Evolutionary conservation across 805 yeast genomes (phyloP).

Genomic region (Saturnispora zaruensis): DNA sequence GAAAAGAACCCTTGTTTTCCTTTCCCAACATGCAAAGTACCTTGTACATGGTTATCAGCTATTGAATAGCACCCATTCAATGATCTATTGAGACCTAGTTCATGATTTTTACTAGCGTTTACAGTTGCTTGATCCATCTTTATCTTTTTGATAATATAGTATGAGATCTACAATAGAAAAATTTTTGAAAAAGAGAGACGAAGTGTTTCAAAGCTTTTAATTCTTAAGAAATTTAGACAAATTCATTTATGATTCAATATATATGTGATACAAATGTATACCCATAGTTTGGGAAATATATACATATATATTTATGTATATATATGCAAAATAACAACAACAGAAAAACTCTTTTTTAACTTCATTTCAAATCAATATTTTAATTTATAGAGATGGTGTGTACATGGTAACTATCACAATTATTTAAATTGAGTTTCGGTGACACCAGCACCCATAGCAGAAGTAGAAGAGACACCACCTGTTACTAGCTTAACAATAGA

Average conservation of each 20-base stretch:
- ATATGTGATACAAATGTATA: background rate
- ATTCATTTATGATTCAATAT: background rate
- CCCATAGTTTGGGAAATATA: background rate
- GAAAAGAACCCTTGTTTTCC: background rate
- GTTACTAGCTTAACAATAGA: constrained; percentile 80
- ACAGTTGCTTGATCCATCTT: background rate
- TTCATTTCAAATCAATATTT: background rate
- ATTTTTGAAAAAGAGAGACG: too few relatives aligned
- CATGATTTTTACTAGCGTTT: background rate
- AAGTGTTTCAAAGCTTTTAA: background rate
- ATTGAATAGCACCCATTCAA: constrained; percentile 2
- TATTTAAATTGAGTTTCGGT: constrained; percentile 89
- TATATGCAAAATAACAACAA: background rate
- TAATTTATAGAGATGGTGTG: background rate
- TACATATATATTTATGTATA: too few relatives aligned
- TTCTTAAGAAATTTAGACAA: background rate
- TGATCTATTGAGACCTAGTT: background rate
- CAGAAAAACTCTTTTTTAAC: too few relatives aligned
- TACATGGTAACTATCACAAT: background rate
- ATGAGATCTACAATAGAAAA: background rate
- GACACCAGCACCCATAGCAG: constrained; percentile 98
- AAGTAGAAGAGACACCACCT: constrained; percentile 92
- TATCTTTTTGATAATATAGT: background rate
- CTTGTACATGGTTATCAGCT: background rate
- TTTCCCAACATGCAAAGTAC: background rate